These are phyloP conservation scores for Skeletonema grethae DNA, from an alignment of 108 stramenopile species.

Conservation along the genomic window DNA sequence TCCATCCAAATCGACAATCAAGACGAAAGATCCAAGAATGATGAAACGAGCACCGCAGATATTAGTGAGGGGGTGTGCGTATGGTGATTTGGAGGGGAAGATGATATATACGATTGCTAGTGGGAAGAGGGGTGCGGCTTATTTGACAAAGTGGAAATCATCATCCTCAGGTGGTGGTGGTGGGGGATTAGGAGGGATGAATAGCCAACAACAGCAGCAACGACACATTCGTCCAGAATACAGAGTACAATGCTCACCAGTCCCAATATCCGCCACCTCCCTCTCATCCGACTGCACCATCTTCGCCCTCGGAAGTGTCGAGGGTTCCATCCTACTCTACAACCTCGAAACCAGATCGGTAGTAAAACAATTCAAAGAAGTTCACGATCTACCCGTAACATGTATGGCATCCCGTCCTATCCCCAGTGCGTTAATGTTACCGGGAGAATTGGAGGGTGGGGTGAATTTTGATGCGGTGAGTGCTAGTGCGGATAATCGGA, in stretches of 20 bases:
- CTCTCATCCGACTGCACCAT: slow-evolving; percentile 63
- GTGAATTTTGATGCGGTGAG: slow-evolving; percentile 70
- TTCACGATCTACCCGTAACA: slow-evolving; percentile 86
- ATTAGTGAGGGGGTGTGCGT: slow-evolving; percentile 81
- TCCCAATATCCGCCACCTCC: slow-evolving; percentile 78
- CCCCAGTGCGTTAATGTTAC: slow-evolving; percentile 46
- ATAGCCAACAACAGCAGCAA: slow-evolving; percentile 8
- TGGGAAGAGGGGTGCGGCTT: slow-evolving; percentile 70
- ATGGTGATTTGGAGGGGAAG: slow-evolving; percentile 80
- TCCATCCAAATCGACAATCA: background rate
- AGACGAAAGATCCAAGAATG: slow-evolving; percentile 45
- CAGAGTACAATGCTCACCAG: slow-evolving; percentile 59
- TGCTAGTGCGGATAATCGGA: slow-evolving; percentile 79
- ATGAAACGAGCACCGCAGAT: slow-evolving; percentile 64
- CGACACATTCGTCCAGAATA: slow-evolving; percentile 36
- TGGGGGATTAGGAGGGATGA: background rate
- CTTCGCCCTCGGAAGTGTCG: slow-evolving; percentile 67
- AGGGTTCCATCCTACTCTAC: slow-evolving; percentile 72
- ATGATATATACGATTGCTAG: slow-evolving; percentile 73
- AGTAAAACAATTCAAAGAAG: slow-evolving; percentile 63
- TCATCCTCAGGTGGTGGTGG: background rate
- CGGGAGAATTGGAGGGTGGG: slow-evolving; percentile 63
- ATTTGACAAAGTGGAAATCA: slow-evolving; percentile 63
- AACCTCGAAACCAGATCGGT: slow-evolving; percentile 52
- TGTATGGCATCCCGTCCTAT: slow-evolving; percentile 82